Conservation (phyloP, 805 yeast species). For the Cyberlindnera mississippiensis region DNA sequence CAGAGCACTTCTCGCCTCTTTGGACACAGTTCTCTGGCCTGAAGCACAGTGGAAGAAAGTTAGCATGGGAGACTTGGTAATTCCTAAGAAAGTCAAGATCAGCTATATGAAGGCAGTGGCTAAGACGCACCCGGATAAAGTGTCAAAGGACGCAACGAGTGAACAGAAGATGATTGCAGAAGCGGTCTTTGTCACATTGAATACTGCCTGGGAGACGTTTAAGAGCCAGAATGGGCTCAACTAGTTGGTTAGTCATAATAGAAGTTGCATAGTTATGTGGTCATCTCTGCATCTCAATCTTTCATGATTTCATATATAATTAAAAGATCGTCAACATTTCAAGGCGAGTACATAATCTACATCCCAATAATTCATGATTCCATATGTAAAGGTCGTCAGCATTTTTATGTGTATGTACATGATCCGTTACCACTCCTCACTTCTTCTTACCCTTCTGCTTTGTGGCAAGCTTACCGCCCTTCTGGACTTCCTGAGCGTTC, state of each 20-base stretch:
- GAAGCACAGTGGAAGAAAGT: constrained; percentile 64
- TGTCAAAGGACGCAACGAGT: constrained; percentile 50
- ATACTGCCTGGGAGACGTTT: constrained; percentile 87
- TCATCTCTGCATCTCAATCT: too few species aligned
- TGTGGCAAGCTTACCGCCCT: constrained; percentile 50
- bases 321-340: too few species aligned
- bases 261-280: neutral
- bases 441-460: constrained; percentile 44
- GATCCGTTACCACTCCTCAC: constrained; percentile 10
- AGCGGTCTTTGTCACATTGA: constrained; percentile 75
- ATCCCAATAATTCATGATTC: neutral
- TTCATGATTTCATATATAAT: too few species aligned
- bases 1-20: constrained; percentile 67
- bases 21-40: constrained; percentile 67
- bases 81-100: constrained; percentile 86
- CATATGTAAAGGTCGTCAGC: neutral
- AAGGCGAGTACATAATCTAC: neutral
- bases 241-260: constrained; percentile 9
- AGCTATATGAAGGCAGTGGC: constrained; percentile 88
- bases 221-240: constrained; percentile 51
- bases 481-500: constrained; percentile 49
- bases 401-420: neutral
- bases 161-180: constrained; percentile 84
- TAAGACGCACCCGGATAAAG: constrained; percentile 84
- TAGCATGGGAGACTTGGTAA: constrained; percentile 67